Conservation (phyloP, 371 early-diverging fungal genomes). For the Amoeboaphelidium occidentale region DNA sequence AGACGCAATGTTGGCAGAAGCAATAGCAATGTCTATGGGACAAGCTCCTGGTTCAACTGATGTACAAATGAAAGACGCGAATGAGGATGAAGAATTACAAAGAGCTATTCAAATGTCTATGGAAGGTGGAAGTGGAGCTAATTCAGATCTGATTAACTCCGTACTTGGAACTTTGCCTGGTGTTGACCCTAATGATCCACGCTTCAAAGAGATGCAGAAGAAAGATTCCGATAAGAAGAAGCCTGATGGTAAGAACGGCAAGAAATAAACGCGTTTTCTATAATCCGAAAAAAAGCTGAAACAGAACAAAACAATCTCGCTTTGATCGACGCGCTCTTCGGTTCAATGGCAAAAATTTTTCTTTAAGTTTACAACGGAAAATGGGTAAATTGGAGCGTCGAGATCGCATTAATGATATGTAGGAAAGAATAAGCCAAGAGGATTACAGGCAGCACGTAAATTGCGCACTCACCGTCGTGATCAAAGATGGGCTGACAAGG, state of each 20-base stretch:
- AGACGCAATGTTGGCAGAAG: slow-evolving; percentile 25
- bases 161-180: slow-evolving; percentile 58
- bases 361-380: too few species aligned
- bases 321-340: too few species aligned
- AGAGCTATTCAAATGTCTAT: slow-evolving; percentile 72
- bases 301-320: too few species aligned
- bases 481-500: slow-evolving; percentile 97
- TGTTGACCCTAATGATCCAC: slow-evolving; percentile 66
- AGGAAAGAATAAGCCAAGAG: slow-evolving; percentile 69
- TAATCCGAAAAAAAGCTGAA: too few species aligned
- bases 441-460: slow-evolving; percentile 97
- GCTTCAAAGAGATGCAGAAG: slow-evolving; percentile 25
- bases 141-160: slow-evolving; percentile 29
- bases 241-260: slow-evolving; percentile 1
- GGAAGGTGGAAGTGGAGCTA: slow-evolving; percentile 19
- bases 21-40: slow-evolving; percentile 40
- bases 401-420: too few species aligned
- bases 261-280: neutral
- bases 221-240: neutral
- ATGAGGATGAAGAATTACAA: slow-evolving; percentile 65
- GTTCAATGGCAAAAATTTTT: too few species aligned
- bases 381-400: too few species aligned
- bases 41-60: slow-evolving; percentile 12
- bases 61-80: slow-evolving; percentile 39
- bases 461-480: slow-evolving; percentile 85